Evolutionary conservation across 164 flowering plant genomes (phyloP).

Genomic region (Chimonanthus praecox): DNA sequence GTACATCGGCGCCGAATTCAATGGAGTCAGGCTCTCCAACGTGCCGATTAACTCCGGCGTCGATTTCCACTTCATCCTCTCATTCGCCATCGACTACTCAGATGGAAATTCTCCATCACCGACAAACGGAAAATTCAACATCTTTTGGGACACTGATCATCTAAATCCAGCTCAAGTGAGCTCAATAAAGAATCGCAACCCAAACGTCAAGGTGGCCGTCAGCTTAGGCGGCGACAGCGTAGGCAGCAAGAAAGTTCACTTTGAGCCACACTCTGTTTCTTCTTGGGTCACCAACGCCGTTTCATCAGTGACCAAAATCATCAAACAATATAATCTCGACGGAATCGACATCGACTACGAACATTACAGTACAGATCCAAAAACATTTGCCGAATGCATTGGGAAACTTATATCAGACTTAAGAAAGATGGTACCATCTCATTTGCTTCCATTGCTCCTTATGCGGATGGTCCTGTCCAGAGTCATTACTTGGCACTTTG

Average conservation of each 20-base stretch:
- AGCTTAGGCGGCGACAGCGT: slow-evolving; percentile 19
- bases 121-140: slow-evolving; percentile 37
- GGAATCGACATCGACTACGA: slow-evolving; percentile 50
- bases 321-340: slow-evolving; percentile 34
- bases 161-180: slow-evolving; percentile 36
- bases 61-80: slow-evolving; percentile 58
- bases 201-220: slow-evolving; percentile 46
- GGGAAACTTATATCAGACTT: slow-evolving; percentile 30
- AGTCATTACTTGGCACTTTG: slow-evolving; percentile 42
- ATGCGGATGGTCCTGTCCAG: slow-evolving; percentile 31
- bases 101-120: slow-evolving; percentile 16
- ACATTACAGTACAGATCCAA: slow-evolving; percentile 31
- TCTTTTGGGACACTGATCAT: slow-evolving; percentile 22
- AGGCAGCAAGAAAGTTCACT: slow-evolving; percentile 15
- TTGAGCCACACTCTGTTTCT: slow-evolving; percentile 31
- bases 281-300: slow-evolving; percentile 69
- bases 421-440: slow-evolving; percentile 31
- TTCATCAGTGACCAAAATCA: slow-evolving; percentile 41
- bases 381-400: slow-evolving; percentile 42
- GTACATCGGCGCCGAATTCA: slow-evolving; percentile 49
- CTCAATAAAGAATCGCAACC: slow-evolving; percentile 28
- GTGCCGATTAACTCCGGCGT: slow-evolving; percentile 42
- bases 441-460: slow-evolving; percentile 56
- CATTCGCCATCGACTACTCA: slow-evolving; percentile 63
- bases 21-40: slow-evolving; percentile 43